These are phyloP conservation scores for Vigna reflexopilosa DNA, from an alignment of 306 rosid species.

Conservation along the genomic window DNA sequence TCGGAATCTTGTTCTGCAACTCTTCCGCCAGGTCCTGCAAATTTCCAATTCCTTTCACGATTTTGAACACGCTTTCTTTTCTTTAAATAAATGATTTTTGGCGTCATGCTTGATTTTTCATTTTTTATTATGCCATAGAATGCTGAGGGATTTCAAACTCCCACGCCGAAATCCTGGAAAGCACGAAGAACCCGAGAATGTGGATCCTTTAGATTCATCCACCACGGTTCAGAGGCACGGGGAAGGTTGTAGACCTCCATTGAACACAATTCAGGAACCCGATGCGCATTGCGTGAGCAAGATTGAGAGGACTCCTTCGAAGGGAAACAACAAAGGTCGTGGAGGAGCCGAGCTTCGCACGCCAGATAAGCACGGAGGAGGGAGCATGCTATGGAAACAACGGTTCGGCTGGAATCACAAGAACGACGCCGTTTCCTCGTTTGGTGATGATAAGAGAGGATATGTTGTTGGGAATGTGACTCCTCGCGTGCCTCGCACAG, in stretches of 20 bases:
- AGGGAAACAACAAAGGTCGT: slow-evolving; percentile 52
- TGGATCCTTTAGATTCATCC: slow-evolving; percentile 57
- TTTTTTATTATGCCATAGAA: slow-evolving; percentile 48
- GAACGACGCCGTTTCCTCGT: slow-evolving; percentile 54
- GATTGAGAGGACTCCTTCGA: slow-evolving; percentile 74
- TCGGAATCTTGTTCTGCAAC: slow-evolving; percentile 61
- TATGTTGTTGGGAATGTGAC: slow-evolving; percentile 58
- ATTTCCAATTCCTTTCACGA: background rate
- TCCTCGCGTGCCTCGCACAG: slow-evolving; percentile 62
- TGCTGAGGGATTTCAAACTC: slow-evolving; percentile 81
- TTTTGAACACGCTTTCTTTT: background rate
- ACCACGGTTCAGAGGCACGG: slow-evolving; percentile 38
- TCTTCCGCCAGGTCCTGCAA: slow-evolving; percentile 70
- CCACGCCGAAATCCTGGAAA: slow-evolving; percentile 66
- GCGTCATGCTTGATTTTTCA: background rate
- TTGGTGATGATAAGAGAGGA: slow-evolving; percentile 57
- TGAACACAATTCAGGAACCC: slow-evolving; percentile 78
- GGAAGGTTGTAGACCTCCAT: slow-evolving; percentile 72
- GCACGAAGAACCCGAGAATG: slow-evolving; percentile 78
- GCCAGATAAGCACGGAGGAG: slow-evolving; percentile 67
- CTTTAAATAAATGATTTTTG: background rate
- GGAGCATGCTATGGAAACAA: slow-evolving; percentile 49
- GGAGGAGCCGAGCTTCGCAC: slow-evolving; percentile 75
- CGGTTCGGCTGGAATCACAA: slow-evolving; percentile 82
- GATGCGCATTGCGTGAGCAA: slow-evolving; percentile 55